phyloP scores from a whole-genome alignment of 495 filamentous ascomycete genomes.

The Astrothelium subdiscretum region DNA sequence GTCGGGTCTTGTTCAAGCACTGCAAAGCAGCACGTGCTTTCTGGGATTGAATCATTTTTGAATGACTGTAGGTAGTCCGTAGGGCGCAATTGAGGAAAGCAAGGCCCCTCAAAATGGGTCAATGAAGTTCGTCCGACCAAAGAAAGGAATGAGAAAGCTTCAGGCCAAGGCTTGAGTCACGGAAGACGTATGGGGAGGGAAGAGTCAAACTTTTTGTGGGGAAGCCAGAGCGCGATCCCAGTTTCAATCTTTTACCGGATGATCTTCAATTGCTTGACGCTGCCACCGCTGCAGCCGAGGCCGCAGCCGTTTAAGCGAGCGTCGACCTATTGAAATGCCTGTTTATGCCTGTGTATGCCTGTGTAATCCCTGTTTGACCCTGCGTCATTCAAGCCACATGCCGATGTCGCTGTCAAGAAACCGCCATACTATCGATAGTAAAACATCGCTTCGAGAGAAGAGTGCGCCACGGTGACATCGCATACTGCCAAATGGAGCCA shows the following conservation, averaged over 20 bases:
- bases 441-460: too few species aligned
- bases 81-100: not conserved
- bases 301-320: not conserved
- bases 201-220: not conserved
- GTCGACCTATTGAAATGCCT: too few species aligned
- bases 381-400: not conserved
- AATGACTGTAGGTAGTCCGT: conserved; percentile 7
- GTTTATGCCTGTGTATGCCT: too few species aligned
- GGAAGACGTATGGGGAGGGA: not conserved
- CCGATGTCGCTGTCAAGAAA: not conserved
- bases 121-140: not conserved
- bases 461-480: too few species aligned
- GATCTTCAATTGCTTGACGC: too few species aligned
- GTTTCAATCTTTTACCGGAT: too few species aligned
- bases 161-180: not conserved
- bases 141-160: not conserved
- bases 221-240: too few species aligned
- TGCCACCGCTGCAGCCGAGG: not conserved
- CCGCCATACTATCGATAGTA: too few species aligned
- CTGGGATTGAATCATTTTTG: conserved; percentile 9
- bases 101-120: not conserved
- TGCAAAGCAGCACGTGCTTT: conserved; percentile 14
- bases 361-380: not conserved
- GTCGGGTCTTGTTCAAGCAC: conserved; percentile 12
- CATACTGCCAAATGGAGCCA: too few species aligned